Evolutionary conservation across 179 eudicot genomes (phyloP), one percentile per base, ranked within the genome.

Genomic region (Vitellaria paradoxa): DNA sequence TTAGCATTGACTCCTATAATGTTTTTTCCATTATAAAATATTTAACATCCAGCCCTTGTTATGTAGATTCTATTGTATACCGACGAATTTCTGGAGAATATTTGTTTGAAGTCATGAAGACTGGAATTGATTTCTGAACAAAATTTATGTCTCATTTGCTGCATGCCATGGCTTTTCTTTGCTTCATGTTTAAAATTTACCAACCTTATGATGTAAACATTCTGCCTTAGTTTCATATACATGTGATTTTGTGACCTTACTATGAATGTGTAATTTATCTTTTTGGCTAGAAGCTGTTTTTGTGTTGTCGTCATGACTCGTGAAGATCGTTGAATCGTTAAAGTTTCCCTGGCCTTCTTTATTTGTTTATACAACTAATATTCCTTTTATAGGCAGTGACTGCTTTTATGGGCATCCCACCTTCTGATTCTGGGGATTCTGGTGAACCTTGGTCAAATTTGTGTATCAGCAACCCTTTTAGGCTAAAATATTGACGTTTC

Each of bases 201-300:
- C 0, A 1, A n/a, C n/a, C 21, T 65, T 8, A 5, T 37, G n/a
- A 65, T 65, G 49, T 65, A 30, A 65, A 40, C 9, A 47, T 40
- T 11, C 47, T 65, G 69, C 49, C 60, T 71, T 52, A 69, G 74
- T 71, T 52, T 21, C 74, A 71, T 65, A 18, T 23, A 65, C 56
- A 21, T 12, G 7, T 37, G 21, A 12, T 49, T 2, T 13, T 68
- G 71, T 68, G 53, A 42, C 61, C 59, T 42, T 17, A 30, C 23
- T 23, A 37, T 56, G 50, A 72, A 37, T 9, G 50, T 57, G 5
- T 57, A 42, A 13, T 72, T 11, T 15, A 10, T 57, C 5, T 37
- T 37, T 60, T 57, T 7, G 21, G 62, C 65, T 37, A 42, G 37
- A 40, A 3, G 23, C 40, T 72, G 20, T 40, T 37, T 72, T 72